Evolutionary conservation across 202 grass and related monocot species (phyloP).

Genomic region (Dendrocalamus latiflorus): DNA sequence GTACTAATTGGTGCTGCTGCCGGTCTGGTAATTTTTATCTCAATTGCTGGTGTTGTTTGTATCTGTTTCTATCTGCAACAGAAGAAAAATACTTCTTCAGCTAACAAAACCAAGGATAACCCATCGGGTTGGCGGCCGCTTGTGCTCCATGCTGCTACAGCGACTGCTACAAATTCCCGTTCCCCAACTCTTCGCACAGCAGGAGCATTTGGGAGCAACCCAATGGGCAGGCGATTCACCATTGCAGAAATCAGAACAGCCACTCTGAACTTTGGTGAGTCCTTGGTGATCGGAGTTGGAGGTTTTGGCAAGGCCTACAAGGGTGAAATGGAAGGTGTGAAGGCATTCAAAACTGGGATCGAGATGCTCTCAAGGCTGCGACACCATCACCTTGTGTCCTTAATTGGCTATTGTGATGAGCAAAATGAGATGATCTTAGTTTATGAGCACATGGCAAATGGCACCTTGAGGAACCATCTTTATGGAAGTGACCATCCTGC

Average conservation of each 20-base stretch:
- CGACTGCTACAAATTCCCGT: not conserved
- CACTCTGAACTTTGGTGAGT: slow-evolving; percentile 67
- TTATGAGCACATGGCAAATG: slow-evolving; percentile 84
- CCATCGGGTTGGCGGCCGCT: slow-evolving; percentile 9
- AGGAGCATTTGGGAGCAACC: slow-evolving; percentile 32
- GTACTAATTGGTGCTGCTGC: slow-evolving; percentile 37
- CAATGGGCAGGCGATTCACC: slow-evolving; percentile 44
- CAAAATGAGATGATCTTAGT: slow-evolving; percentile 72
- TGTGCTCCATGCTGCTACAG: slow-evolving; percentile 26
- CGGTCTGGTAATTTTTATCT: slow-evolving; percentile 27
- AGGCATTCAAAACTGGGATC: slow-evolving; percentile 79
- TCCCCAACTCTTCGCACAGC: slow-evolving; percentile 5
- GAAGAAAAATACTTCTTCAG: slow-evolving; percentile 27
- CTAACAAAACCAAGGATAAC: slow-evolving; percentile 16
- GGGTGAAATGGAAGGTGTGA: slow-evolving; percentile 45
- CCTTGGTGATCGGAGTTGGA: slow-evolving; percentile 65
- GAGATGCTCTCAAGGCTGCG: slow-evolving; percentile 72
- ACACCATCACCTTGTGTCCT: slow-evolving; percentile 65
- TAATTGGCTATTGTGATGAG: slow-evolving; percentile 85
- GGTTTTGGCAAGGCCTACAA: slow-evolving; percentile 88
- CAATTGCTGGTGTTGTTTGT: slow-evolving; percentile 17
- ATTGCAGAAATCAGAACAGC: slow-evolving; percentile 60
- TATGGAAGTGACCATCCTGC: slow-evolving; percentile 53
- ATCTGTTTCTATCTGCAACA: slow-evolving; percentile 20
- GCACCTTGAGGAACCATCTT: slow-evolving; percentile 69